Evolutionary conservation across 192 early-diverging fungal species (phyloP), one percentile per base, ranked within the genome.

Genomic region (Dissophora globulifera): DNA sequence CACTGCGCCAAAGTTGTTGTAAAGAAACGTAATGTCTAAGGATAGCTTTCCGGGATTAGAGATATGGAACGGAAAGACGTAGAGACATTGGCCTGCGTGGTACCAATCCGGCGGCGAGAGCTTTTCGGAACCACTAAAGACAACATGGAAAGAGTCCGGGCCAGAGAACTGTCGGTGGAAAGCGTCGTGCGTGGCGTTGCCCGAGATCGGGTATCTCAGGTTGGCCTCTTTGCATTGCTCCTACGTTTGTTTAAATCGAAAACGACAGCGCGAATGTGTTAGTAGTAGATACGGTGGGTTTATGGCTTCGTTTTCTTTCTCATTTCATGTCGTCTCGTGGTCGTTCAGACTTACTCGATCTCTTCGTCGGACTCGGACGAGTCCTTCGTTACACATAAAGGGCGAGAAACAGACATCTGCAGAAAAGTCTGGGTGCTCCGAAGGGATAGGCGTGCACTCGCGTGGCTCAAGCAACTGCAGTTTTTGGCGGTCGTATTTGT

Each of bases 161-260:
- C 70, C 70, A 22, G 70, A 75, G 42, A 75, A 65, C 30, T 75
- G 70, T 0, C 70, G 54, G 19, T 75, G 62, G 55, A 65, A 75
- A 9, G 62, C 61, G 13, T 75, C 62, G 19, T 75, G 70, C 2
- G 62, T 75, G 12, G 62, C 56, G 23, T 75, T 75, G 17, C 33
- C 50, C 0, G 61, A 64, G 49, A 72, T 58, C 4, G 69, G 69
- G 33, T 72, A 72, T 15, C 10, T 31, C 16, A 51, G 13, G 29
- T 72, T 63, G 35, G 69, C 60, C 2, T 54, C 47, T 5, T 40
- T 57, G 43, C 62, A 75, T 0, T 40, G 27, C 3, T n/a, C 8
- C 59, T 72, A 30, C 19, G 0, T 2, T 16, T 17, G 19, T n/a
- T n/a, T n/a, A n/a, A n/a, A 17, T 13, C 13, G 53, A 43, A 31